phyloP scores from a whole-genome alignment of 148 eudicot species.

The Agrostemma githago region DNA sequence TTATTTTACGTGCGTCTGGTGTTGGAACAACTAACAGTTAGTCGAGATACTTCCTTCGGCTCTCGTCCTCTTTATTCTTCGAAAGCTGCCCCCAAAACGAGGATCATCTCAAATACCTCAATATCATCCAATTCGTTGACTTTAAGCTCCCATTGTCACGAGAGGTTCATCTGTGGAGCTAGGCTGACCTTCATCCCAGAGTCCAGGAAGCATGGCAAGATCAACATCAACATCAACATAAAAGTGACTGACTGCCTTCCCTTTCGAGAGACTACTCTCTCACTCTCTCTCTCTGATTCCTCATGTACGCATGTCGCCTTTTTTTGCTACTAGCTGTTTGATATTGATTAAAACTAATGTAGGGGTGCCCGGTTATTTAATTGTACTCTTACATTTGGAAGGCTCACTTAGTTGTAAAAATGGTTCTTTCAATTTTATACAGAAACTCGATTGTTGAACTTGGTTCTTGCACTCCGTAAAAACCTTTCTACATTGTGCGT shows the following conservation, averaged over 20 bases:
- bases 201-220: background rate
- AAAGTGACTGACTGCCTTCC: background rate
- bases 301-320: background rate
- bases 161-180: background rate
- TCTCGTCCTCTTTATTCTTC: constrained; percentile 44
- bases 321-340: background rate
- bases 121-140: constrained; percentile 37
- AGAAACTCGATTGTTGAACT: background rate
- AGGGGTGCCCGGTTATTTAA: background rate
- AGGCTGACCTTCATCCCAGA: background rate
- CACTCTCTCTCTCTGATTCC: background rate
- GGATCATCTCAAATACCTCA: constrained; percentile 35
- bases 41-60: constrained; percentile 50
- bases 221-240: background rate
- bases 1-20: background rate
- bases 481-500: too few species aligned
- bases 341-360: background rate
- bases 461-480: too few species aligned
- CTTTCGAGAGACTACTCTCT: background rate
- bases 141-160: background rate
- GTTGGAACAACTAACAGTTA: constrained; percentile 22
- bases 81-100: constrained; percentile 44
- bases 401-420: background rate
- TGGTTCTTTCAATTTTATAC: background rate
- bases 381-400: background rate